Conservation (phyloP, 208 protist species). For the Acanthamoeba culbertsoni region DNA sequence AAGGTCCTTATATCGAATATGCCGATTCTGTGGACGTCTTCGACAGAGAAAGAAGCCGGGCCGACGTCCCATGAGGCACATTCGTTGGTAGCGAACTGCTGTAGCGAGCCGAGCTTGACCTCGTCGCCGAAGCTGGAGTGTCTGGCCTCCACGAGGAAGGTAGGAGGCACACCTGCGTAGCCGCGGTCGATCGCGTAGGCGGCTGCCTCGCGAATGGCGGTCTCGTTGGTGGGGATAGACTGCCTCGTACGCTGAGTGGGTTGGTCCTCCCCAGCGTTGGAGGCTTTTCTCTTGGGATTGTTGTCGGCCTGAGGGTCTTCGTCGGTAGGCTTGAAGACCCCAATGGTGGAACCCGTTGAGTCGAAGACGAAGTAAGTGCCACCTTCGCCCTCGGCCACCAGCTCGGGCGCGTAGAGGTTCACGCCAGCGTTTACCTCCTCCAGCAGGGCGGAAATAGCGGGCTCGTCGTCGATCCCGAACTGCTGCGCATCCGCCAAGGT, state of each 20-base stretch:
- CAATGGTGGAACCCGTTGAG: neutral
- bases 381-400: conserved; percentile 19
- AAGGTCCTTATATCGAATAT: conserved; percentile 42
- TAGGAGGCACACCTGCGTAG: conserved; percentile 24
- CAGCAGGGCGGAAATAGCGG: neutral
- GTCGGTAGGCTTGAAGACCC: conserved; percentile 54
- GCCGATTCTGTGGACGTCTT: conserved; percentile 47
- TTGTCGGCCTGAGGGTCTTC: conserved; percentile 55
- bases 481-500: neutral
- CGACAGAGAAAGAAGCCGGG: conserved; percentile 5
- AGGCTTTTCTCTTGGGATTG: conserved; percentile 46
- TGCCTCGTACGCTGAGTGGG: neutral
- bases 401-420: neutral
- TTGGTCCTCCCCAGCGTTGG: neutral
- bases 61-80: conserved; percentile 53
- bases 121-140: conserved; percentile 13
- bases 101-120: conserved; percentile 34
- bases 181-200: conserved; percentile 3
- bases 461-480: neutral
- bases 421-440: conserved; percentile 3
- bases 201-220: conserved; percentile 30
- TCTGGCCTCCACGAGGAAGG: neutral
- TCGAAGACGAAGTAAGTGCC: conserved; percentile 22
- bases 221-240: conserved; percentile 45
- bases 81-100: conserved; percentile 4